A percentile compares a stretch with the other conserved stretches of the same genome.
Evolutionary conservation across 495 filamentous ascomycete genomes (phyloP).

Genomic region (Trichoderma virens): DNA sequence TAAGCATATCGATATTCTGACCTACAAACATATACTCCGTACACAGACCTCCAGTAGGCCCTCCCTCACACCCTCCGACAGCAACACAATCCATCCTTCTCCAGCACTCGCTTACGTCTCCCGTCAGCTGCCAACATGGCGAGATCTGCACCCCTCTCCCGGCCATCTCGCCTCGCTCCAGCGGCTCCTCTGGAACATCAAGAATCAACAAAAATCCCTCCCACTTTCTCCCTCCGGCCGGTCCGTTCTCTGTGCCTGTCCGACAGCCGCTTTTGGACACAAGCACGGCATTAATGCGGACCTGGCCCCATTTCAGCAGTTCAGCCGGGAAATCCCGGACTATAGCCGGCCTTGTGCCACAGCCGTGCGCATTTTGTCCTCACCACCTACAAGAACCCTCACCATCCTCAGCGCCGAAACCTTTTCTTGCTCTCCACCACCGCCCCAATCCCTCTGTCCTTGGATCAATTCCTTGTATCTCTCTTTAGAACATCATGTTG

Average conservation of each 20-base stretch:
- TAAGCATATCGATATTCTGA: too few species aligned
- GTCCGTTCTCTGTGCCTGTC: neutral
- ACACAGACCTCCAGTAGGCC: too few species aligned
- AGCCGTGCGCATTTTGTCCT: neutral
- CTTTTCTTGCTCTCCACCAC: neutral
- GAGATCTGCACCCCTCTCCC: too few species aligned
- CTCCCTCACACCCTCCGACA: too few species aligned
- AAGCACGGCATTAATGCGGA: neutral
- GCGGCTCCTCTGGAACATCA: too few species aligned
- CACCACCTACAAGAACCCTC: neutral
- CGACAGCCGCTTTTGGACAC: neutral
- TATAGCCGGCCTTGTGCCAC: neutral
- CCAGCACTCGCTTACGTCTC: too few species aligned
- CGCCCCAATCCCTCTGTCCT: neutral
- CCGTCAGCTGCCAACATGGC: too few species aligned
- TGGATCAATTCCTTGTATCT: slow-evolving; percentile 9
- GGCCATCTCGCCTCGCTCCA: too few species aligned
- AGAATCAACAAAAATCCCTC: neutral
- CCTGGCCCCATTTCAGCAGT: neutral
- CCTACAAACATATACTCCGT: too few species aligned
- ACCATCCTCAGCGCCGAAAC: neutral
- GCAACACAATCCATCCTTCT: too few species aligned
- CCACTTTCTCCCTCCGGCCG: neutral
- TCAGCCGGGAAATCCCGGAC: slow-evolving; percentile 5
- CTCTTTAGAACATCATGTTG: slow-evolving; percentile 57